Percentiles rank a stretch among this genome's conserved stretches.
These are phyloP conservation scores for Agarophyton chilense DNA, from an alignment of 23 red algal species.

Conservation along the genomic window DNA sequence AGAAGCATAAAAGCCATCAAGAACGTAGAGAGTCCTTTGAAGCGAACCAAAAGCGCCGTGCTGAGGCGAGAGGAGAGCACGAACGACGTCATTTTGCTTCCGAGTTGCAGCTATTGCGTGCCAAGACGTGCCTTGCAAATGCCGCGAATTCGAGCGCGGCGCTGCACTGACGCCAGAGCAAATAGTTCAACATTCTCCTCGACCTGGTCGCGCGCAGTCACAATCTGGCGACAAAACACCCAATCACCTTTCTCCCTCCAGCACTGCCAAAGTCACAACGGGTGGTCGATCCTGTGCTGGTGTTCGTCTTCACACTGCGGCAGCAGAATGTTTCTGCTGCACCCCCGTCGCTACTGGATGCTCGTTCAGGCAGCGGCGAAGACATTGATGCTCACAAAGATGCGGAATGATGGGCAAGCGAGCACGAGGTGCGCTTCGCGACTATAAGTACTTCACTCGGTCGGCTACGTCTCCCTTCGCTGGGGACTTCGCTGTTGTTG, in stretches of 20 bases:
- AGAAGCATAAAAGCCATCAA: not conserved
- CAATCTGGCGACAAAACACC: not conserved
- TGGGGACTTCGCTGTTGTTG: too few species aligned
- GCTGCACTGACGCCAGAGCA: not conserved
- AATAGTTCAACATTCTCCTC: constrained; percentile 6
- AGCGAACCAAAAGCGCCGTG: not conserved
- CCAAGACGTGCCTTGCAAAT: not conserved
- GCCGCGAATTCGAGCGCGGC: not conserved
- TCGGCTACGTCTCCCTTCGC: too few species aligned
- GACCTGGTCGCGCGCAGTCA: not conserved
- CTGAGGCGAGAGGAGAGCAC: not conserved
- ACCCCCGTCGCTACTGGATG: too few species aligned
- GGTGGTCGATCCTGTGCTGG: not conserved
- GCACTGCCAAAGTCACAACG: not conserved
- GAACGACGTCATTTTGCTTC: not conserved
- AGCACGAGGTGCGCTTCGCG: too few species aligned
- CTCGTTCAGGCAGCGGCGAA: too few species aligned
- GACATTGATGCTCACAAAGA: too few species aligned
- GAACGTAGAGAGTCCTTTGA: not conserved
- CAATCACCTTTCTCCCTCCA: not conserved
- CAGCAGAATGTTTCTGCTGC: too few species aligned
- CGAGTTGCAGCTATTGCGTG: not conserved
- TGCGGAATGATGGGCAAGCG: too few species aligned
- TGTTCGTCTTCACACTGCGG: too few species aligned
- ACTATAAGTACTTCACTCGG: too few species aligned